Evolutionary conservation across 2,329 filamentous ascomycete genomes (phyloP), one percentile per base, ranked within the genome.

Genomic region (Clarireedia hainanense): DNA sequence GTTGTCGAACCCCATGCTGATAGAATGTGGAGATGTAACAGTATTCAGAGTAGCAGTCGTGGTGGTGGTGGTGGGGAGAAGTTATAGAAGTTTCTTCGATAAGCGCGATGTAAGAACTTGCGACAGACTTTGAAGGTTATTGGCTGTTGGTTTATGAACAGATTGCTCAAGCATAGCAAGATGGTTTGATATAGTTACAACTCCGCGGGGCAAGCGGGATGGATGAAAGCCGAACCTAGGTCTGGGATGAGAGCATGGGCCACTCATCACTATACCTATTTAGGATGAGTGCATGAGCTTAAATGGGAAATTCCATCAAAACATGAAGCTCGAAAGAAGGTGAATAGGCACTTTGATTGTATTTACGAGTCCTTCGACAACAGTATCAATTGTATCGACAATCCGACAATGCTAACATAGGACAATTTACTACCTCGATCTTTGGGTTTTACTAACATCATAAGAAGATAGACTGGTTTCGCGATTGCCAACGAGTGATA

Each of bases 1-100:
- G 59, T 76, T 76, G 64, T 83, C 77, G 69, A 57, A 60, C 37
- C 64, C 60, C 67, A 68, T 68, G 51, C 30, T 66, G 60, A 42
- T 23, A 46, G 43, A 57, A 46, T 3, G 15, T 47, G 12, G 27
- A 34, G 26, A 36, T 14, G 43, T 47, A 45, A 34, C 30, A 9
- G 36, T 27, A 30, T 23, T 46, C 14, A 42, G 24, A 54, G 23
- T 37, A 7, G 27, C 10, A 37, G 30, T 4, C 10, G 10, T 4
- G 30, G 10, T 34, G 10, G 10, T 12, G 10, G 10, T 12, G 12
- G 10, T 12, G 12, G 30, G 12, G 10, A 34, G 10, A 34, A 14
- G 10, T 34, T 34, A 34, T 46, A n/a, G 24, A 27, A 20, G 20
- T 30, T 46, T 52, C 54, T 46, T 56, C 30, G n/a, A 36, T 26